Percentiles rank a stretch among this genome's conserved stretches.
These are phyloP conservation scores for Schizosaccharomyces lindneri DNA, from an alignment of 805 yeast species.

Conservation along the genomic window DNA sequence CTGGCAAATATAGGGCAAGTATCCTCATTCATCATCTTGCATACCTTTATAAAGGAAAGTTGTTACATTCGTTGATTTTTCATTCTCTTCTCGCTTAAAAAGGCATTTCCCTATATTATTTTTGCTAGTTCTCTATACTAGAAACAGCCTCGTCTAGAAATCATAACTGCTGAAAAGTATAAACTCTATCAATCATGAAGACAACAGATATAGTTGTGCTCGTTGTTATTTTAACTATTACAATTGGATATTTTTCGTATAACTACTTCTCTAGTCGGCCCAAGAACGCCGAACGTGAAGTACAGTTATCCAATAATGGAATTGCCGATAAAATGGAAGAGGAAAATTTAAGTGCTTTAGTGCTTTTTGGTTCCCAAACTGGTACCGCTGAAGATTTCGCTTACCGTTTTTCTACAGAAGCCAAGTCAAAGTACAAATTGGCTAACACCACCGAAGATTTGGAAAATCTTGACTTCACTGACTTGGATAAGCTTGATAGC, in stretches of 20 bases:
- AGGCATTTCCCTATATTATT: no score
- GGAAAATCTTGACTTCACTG: conserved; percentile 69
- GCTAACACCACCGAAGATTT: conserved; percentile 68
- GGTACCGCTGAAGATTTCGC: conserved; percentile 98
- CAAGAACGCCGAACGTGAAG: background rate
- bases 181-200: background rate
- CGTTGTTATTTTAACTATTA: background rate
- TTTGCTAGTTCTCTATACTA: no score
- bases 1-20: no score
- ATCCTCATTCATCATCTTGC: no score
- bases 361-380: conserved; percentile 85
- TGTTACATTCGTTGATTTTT: no score
- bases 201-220: background rate
- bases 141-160: no score
- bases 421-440: conserved; percentile 56
- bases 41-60: no score
- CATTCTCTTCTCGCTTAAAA: no score
- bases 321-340: conserved; percentile 19
- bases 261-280: background rate
- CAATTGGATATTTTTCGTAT: background rate
- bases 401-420: conserved; percentile 67
- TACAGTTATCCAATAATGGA: background rate
- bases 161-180: no score
- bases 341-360: conserved; percentile 49
- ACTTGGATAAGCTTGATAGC: conserved; percentile 35